Evolutionary conservation across 306 rosid species (phyloP).

Genomic region (Prunus dulcis): DNA sequence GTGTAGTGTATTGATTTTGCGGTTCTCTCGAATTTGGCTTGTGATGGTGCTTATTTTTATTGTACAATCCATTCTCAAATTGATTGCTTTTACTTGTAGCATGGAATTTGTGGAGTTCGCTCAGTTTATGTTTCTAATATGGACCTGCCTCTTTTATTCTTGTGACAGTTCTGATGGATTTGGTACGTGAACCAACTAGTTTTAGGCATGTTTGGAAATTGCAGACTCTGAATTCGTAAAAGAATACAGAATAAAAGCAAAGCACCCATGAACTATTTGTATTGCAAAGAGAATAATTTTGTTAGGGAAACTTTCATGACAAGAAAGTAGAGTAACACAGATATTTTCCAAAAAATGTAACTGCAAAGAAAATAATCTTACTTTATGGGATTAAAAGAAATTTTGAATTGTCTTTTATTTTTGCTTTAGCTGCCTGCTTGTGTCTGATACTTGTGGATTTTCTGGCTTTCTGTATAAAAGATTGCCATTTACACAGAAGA

Average conservation of each 20-base stretch:
- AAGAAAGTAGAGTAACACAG: not conserved
- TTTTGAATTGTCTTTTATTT: not conserved
- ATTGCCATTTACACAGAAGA: not conserved
- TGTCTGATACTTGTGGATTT: not conserved
- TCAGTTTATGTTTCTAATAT: not conserved
- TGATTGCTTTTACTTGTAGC: not conserved
- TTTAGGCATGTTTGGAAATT: not conserved
- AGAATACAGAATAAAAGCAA: not conserved
- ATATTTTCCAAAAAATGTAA: not conserved
- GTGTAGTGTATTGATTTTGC: not conserved
- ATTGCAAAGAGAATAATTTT: not conserved
- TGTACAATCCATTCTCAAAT: not conserved
- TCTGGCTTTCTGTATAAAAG: no score
- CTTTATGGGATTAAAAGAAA: not conserved
- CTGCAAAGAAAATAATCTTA: not conserved
- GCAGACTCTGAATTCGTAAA: not conserved
- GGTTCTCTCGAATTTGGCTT: not conserved
- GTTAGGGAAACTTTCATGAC: no score
- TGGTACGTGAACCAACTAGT: not conserved
- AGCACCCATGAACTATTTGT: not conserved
- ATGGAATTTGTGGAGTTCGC: not conserved
- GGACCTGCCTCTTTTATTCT: not conserved
- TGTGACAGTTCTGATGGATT: not conserved
- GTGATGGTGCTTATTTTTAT: no score
- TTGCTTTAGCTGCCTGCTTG: not conserved